These are phyloP conservation scores for Neurospora hispaniola DNA, from an alignment of 495 filamentous ascomycete species.

Conservation along the genomic window DNA sequence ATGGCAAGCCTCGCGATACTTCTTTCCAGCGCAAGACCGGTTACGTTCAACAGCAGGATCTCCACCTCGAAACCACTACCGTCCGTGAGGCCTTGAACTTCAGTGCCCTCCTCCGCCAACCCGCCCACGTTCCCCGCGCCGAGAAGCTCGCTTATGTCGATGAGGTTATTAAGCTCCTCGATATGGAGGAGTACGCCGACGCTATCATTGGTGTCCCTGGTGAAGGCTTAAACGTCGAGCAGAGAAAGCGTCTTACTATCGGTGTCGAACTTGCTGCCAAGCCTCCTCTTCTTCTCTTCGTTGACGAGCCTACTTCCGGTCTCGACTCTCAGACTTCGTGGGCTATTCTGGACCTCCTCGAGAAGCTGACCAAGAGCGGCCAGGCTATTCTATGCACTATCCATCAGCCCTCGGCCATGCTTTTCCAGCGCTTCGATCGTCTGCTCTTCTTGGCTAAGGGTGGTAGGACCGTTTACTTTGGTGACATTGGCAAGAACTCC, in stretches of 20 bases:
- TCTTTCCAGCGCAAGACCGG: conserved; percentile 91
- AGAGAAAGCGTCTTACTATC: conserved; percentile 80
- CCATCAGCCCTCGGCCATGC: conserved; percentile 81
- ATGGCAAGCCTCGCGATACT: conserved; percentile 60
- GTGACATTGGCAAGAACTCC: conserved; percentile 75
- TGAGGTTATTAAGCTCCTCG: conserved; percentile 80
- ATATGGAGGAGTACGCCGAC: conserved; percentile 81
- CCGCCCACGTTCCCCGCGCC: conserved; percentile 49
- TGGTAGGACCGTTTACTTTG: conserved; percentile 83
- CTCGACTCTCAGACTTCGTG: conserved; percentile 80
- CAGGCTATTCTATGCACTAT: conserved; percentile 89
- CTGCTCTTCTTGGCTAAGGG: conserved; percentile 74
- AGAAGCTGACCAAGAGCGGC: conserved; percentile 72
- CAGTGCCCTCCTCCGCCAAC: conserved; percentile 75
- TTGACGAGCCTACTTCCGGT: conserved; percentile 83
- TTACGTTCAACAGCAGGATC: conserved; percentile 93
- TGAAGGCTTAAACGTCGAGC: conserved; percentile 88
- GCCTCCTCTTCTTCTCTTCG: conserved; percentile 78
- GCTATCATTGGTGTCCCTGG: conserved; percentile 80
- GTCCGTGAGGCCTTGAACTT: conserved; percentile 80
- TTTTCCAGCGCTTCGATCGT: conserved; percentile 86
- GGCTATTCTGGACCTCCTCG: conserved; percentile 68
- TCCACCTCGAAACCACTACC: conserved; percentile 77
- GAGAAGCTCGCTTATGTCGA: conserved; percentile 85
- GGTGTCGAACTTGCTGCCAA: conserved; percentile 88